A percentile compares a stretch with the other conserved stretches of the same genome.
phyloP scores from a whole-genome alignment of 2,329 filamentous ascomycete genomes.

The Penicillium oxalicum region DNA sequence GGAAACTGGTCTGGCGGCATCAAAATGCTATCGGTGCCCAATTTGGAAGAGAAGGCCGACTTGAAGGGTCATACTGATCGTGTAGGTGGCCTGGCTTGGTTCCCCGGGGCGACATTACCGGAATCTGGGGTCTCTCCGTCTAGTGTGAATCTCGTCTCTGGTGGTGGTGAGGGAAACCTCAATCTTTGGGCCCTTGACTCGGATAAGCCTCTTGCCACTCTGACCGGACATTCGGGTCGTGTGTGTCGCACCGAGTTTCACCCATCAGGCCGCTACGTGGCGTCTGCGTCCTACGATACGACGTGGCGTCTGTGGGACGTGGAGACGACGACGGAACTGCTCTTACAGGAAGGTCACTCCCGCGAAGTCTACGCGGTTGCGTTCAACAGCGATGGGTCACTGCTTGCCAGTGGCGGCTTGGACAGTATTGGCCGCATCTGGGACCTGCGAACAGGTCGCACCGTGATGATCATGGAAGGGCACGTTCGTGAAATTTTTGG shows the following conservation, averaged over 20 bases:
- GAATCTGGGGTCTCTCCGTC: constrained; percentile 64
- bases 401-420: constrained; percentile 84
- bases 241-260: constrained; percentile 94
- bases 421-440: constrained; percentile 94
- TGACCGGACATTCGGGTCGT: constrained; percentile 76
- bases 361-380: constrained; percentile 84
- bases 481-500: constrained; percentile 92
- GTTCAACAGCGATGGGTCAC: constrained; percentile 86
- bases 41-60: constrained; percentile 67
- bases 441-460: constrained; percentile 87
- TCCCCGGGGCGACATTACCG: constrained; percentile 70
- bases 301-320: constrained; percentile 98
- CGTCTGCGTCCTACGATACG: constrained; percentile 90
- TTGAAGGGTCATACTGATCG: constrained; percentile 82
- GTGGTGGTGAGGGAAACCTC: constrained; percentile 80
- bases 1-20: constrained; percentile 92
- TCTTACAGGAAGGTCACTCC: constrained; percentile 90
- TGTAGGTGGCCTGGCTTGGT: constrained; percentile 86
- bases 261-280: constrained; percentile 80
- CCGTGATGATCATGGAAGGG: constrained; percentile 90
- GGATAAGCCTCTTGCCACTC: constrained; percentile 75
- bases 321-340: constrained; percentile 72
- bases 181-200: constrained; percentile 85
- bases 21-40: constrained; percentile 77
- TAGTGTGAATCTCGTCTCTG: constrained; percentile 78